Evolutionary conservation across 768 basidiomycete species (phyloP).

Genomic region (Lyophyllum shimeji): DNA sequence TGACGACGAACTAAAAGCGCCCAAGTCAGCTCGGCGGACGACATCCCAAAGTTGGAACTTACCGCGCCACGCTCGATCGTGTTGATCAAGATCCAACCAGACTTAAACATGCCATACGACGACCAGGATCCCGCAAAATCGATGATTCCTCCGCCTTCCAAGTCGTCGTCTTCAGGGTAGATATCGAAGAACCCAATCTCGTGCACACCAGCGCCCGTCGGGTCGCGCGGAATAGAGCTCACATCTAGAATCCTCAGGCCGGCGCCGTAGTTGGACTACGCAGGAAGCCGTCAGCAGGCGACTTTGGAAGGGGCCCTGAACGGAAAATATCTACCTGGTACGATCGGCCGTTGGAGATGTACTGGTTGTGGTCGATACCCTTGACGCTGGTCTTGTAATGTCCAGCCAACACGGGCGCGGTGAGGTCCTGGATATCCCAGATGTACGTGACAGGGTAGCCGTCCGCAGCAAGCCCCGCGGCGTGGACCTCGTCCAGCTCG

Average conservation of each 20-base stretch:
- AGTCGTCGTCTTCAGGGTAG: conserved; percentile 13
- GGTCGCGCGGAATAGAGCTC: conserved; percentile 25
- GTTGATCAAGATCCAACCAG: conserved; percentile 16
- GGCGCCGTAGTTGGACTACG: conserved; percentile 26
- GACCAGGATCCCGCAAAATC: conserved; percentile 16
- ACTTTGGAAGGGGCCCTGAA: background rate
- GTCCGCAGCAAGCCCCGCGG: conserved; percentile 20
- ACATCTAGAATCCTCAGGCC: conserved; percentile 29
- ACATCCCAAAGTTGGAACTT: background rate
- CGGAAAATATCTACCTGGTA: conserved; percentile 15
- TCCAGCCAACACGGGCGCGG: conserved; percentile 25
- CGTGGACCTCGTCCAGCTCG: conserved; percentile 24
- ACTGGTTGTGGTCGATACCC: conserved; percentile 29
- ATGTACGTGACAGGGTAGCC: conserved; percentile 26
- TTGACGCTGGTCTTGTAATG: conserved; percentile 24
- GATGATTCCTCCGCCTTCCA: conserved; percentile 4
- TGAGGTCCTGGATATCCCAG: conserved; percentile 29
- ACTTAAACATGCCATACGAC: conserved; percentile 14
- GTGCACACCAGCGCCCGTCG: conserved; percentile 24
- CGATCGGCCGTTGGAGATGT: conserved; percentile 24
- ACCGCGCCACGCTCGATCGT: conserved; percentile 16
- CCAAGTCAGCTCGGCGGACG: background rate
- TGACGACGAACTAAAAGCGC: conserved; percentile 6
- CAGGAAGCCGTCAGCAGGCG: background rate
- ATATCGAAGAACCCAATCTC: conserved; percentile 28